phyloP scores from a whole-genome alignment of 768 basidiomycete species.

The Terana coerulea region DNA sequence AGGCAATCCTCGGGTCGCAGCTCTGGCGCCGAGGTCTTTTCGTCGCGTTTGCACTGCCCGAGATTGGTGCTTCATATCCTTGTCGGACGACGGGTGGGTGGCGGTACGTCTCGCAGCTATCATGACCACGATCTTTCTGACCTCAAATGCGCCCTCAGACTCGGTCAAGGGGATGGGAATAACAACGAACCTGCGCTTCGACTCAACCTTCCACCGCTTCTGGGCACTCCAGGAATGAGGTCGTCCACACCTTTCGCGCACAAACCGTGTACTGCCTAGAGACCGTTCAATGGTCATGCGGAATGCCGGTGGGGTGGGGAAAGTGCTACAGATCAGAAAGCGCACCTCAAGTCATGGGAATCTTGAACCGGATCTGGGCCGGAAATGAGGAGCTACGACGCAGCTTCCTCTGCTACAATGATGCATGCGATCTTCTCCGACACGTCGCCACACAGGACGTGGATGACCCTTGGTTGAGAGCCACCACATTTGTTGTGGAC shows the following conservation, averaged over 20 bases:
- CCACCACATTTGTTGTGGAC: conserved; percentile 7
- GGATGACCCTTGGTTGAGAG: neutral
- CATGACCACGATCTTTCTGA: no score
- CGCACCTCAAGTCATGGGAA: conserved; percentile 1
- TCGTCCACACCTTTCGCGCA: conserved; percentile 9
- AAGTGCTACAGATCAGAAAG: conserved; percentile 10
- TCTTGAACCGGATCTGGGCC: conserved; percentile 3
- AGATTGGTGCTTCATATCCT: no score
- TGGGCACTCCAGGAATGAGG: neutral
- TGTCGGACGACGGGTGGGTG: no score
- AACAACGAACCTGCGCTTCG: no score
- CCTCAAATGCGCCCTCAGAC: no score
- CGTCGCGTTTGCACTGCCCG: no score
- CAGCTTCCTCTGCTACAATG: conserved; percentile 3
- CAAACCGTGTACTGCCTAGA: conserved; percentile 3
- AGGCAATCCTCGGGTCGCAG: no score
- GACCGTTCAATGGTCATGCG: conserved; percentile 9
- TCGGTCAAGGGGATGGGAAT: no score
- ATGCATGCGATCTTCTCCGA: conserved; percentile 8
- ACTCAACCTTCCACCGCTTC: conserved; percentile 1
- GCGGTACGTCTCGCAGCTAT: no score
- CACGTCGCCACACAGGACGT: conserved; percentile 7
- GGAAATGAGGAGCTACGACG: neutral
- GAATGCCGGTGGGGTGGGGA: conserved; percentile 11
- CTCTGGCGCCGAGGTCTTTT: no score